Evolutionary conservation across 768 basidiomycete genomes (phyloP), one percentile per base, ranked within the genome.

Genomic region (Saitozyma sp.): DNA sequence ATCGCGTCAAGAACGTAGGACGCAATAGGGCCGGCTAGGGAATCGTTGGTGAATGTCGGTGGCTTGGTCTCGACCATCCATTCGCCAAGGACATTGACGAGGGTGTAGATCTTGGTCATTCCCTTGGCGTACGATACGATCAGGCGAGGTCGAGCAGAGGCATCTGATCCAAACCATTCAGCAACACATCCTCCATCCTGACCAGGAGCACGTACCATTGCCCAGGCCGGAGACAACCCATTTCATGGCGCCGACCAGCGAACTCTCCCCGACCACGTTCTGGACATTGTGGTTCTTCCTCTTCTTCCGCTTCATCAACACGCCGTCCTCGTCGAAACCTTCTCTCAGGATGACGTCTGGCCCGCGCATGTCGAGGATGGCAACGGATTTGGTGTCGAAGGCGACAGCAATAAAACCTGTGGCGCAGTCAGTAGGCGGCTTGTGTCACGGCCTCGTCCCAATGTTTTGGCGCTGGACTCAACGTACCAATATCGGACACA

Each of bases 401-500:
- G 88, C 86, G 3, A 87, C 83, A 1, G 91, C 90, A 50, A 91
- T 77, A 77, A 94, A 91, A 6, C 90, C 91, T 91, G 63, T 50
- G 8, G 42, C 39, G 38, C 62, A 55, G 58, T 58, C 50, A 60
- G 9, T 49, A 49, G 17, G 39, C 14, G 46, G 17, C 57, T 20
- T 41, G 9, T 20, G 9, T 56, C 51, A 19, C 39, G 40, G 13
- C 20, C 29, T 59, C 4, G 16, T 54, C n/a, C 52, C 14, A 10
- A 52, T 49, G 48, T 37, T 43, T 37, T 20, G 9, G 5, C 3
- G 46, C 16, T 10, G 48, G 42, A 41, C 20, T 14, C 9, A 48
- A 77, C 84, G 71, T 62, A 88, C 92, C 92, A 53, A 90, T 84
- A 73, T 91, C 87, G 10, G 87, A 87, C 11, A 90, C 76, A 7